Percentiles rank a stretch among this genome's conserved stretches.
Evolutionary conservation across 1,284 basidiomycete genomes (phyloP).

Genomic region (Mixia osmundae): DNA sequence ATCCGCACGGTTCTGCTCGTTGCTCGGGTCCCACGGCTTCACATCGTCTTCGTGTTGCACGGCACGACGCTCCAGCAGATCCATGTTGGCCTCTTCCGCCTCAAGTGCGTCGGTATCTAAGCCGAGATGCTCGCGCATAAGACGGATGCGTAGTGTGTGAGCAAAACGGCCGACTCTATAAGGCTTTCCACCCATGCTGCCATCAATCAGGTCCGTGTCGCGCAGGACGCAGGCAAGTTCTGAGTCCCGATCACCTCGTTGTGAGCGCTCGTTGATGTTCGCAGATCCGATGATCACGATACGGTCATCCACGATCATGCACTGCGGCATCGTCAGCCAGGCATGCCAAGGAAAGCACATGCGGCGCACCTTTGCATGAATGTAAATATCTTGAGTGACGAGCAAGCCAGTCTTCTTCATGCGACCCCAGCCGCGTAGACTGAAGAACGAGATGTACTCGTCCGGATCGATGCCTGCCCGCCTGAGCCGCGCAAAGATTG

Average conservation of each 20-base stretch:
- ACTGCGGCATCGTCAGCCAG: conserved; percentile 19
- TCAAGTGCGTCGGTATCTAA: conserved; percentile 80
- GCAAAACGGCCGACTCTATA: conserved; percentile 93
- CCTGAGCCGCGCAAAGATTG: conserved; percentile 66
- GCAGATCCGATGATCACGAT: conserved; percentile 96
- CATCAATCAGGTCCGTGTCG: conserved; percentile 82
- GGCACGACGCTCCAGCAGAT: conserved; percentile 26
- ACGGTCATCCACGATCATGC: conserved; percentile 87
- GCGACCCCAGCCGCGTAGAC: conserved; percentile 80
- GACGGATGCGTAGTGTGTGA: conserved; percentile 69
- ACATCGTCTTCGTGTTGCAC: conserved; percentile 21
- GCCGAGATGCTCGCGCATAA: conserved; percentile 91
- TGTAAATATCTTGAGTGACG: conserved; percentile 47
- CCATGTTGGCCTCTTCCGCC: conserved; percentile 26
- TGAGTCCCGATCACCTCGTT: conserved; percentile 86
- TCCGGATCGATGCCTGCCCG: conserved; percentile 81
- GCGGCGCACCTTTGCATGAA: conserved; percentile 43
- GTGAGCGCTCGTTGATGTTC: conserved; percentile 94
- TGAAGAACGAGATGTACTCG: conserved; percentile 80
- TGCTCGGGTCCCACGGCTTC: conserved; percentile 47
- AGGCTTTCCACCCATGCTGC: conserved; percentile 78
- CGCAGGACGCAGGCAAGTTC: conserved; percentile 78
- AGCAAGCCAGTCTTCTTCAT: conserved; percentile 59
- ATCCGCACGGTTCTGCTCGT: conserved; percentile 32
- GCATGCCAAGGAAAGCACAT: background rate